Evolutionary conservation across 2,329 filamentous ascomycete species (phyloP).

Genomic region (Alternaria sp.): DNA sequence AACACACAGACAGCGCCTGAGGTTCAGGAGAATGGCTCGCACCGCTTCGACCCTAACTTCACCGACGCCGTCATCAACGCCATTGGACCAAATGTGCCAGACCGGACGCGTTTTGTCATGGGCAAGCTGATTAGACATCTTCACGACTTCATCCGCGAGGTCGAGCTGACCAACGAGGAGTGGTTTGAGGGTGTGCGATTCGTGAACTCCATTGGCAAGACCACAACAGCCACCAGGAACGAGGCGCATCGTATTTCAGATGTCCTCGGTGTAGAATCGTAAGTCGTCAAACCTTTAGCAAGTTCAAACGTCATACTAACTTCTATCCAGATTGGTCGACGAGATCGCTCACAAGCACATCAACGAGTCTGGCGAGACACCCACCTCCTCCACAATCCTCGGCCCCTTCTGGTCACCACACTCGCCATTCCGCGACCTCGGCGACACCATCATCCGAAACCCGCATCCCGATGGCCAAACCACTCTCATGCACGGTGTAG

Average conservation of each 20-base stretch:
- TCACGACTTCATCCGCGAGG: conserved; percentile 79
- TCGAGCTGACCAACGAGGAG: conserved; percentile 77
- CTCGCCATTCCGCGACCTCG: conserved; percentile 73
- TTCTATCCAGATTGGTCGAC: conserved; percentile 61
- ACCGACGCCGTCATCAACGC: conserved; percentile 75
- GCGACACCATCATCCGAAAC: conserved; percentile 70
- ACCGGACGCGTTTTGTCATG: conserved; percentile 70
- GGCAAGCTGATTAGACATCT: conserved; percentile 71
- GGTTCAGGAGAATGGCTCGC: conserved; percentile 26
- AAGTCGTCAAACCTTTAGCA: conserved; percentile 38
- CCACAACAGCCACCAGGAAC: conserved; percentile 71
- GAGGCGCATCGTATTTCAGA: conserved; percentile 77
- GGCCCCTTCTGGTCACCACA: conserved; percentile 80
- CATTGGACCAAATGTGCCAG: conserved; percentile 72
- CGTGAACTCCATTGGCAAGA: conserved; percentile 75
- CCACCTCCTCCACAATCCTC: conserved; percentile 78
- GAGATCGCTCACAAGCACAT: conserved; percentile 70
- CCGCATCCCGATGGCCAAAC: conserved; percentile 62
- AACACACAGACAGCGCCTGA: conserved; percentile 31
- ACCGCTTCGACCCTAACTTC: conserved; percentile 76
- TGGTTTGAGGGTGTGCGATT: conserved; percentile 79
- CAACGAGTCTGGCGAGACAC: conserved; percentile 65
- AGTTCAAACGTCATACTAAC: not conserved
- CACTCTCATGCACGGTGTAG: conserved; percentile 71
- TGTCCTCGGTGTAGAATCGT: conserved; percentile 76